A percentile compares a stretch with the other conserved stretches of the same genome.
Evolutionary conservation across 768 basidiomycete genomes (phyloP).

Genomic region (Antrodiella citrinella): DNA sequence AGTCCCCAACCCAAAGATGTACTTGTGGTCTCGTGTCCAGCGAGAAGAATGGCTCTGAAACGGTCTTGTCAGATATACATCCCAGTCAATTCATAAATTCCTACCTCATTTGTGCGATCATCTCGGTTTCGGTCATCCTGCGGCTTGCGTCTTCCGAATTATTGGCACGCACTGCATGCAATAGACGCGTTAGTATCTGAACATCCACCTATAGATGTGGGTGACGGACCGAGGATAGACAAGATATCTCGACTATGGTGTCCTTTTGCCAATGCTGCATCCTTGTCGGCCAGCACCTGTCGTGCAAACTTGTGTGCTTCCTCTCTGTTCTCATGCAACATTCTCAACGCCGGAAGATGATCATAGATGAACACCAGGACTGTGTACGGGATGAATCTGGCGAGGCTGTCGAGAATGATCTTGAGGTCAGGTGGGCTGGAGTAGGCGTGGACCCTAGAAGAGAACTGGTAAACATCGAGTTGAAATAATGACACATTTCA

Average conservation of each 20-base stretch:
- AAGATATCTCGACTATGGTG: constrained; percentile 46
- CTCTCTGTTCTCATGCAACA: constrained; percentile 28
- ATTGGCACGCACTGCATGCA: constrained; percentile 43
- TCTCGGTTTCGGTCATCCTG: constrained; percentile 27
- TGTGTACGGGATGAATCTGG: not conserved
- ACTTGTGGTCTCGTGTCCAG: constrained; percentile 26
- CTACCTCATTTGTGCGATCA: constrained; percentile 22
- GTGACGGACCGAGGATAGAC: constrained; percentile 44
- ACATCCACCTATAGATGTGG: too few species aligned
- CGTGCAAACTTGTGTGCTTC: constrained; percentile 30
- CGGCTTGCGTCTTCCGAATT: constrained; percentile 35
- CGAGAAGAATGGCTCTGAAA: constrained; percentile 1
- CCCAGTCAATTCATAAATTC: not conserved
- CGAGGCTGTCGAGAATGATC: not conserved
- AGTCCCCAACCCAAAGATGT: constrained; percentile 23
- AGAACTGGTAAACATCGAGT: too few species aligned
- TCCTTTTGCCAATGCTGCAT: constrained; percentile 38
- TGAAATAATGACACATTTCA: too few species aligned
- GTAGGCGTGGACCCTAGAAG: too few species aligned
- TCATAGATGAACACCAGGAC: not conserved
- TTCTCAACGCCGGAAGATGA: constrained; percentile 29
- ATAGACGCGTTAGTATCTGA: too few species aligned
- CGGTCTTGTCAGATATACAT: not conserved
- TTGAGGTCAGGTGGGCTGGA: not conserved
- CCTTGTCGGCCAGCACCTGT: constrained; percentile 38